Evolutionary conservation across 805 yeast genomes (phyloP).

Genomic region (Yarrowia keelungensis): DNA sequence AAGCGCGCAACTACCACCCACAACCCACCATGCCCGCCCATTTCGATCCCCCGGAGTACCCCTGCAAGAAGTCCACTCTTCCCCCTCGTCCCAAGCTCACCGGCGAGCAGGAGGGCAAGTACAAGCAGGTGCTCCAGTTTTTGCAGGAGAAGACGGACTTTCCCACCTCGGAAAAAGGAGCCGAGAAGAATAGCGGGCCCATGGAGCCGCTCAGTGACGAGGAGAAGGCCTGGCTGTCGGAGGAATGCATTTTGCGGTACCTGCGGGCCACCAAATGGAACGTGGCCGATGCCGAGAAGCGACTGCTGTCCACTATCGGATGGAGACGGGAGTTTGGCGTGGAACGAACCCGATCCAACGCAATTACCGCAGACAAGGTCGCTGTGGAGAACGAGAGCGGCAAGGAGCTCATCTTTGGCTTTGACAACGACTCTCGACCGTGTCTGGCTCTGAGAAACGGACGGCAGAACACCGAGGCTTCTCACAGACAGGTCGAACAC

Average conservation of each 20-base stretch:
- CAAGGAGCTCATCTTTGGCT: conserved; percentile 90
- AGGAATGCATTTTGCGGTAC: conserved; percentile 89
- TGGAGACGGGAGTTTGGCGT: conserved; percentile 97
- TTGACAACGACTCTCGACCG: conserved; percentile 87
- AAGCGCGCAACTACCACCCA: not conserved
- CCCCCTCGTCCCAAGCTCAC: conserved; percentile 59
- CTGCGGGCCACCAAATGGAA: conserved; percentile 95
- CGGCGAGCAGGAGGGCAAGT: conserved; percentile 64
- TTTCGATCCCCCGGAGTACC: conserved; percentile 61
- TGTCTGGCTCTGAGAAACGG: conserved; percentile 93
- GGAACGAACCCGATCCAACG: conserved; percentile 21
- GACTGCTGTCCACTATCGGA: conserved; percentile 77
- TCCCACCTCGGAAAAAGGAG: conserved; percentile 51
- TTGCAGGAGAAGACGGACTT: conserved; percentile 55
- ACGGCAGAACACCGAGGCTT: conserved; percentile 90
- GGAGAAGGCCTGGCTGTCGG: conserved; percentile 92
- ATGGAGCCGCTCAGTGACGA: conserved; percentile 52
- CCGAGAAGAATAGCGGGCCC: conserved; percentile 52
- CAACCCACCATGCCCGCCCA: conserved; percentile 41
- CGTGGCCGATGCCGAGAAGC: conserved; percentile 67
- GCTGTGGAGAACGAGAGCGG: conserved; percentile 85
- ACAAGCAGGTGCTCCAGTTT: conserved; percentile 65
- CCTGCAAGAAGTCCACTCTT: conserved; percentile 60
- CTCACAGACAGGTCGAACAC: conserved; percentile 93
- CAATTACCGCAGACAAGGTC: conserved; percentile 50